Conservation (phyloP, 1,139 yeast species). For the Diutina rugosa region DNA sequence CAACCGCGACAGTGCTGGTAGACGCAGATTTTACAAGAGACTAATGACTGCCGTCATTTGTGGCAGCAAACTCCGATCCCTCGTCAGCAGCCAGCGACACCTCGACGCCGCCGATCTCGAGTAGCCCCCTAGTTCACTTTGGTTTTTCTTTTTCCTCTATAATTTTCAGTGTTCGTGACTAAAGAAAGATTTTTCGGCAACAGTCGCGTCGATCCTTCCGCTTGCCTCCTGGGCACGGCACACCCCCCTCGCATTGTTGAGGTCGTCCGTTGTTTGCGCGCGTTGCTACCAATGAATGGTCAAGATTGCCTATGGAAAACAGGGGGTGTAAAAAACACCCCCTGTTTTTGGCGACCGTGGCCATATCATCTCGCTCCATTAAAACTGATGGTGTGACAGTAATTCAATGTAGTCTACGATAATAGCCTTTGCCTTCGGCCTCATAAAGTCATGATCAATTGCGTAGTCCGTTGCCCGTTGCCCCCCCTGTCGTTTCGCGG, state of each 20-base stretch:
- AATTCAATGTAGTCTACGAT: too few relatives aligned
- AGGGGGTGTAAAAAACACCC: neutral
- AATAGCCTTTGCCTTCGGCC: too few relatives aligned
- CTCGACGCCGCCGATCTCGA: neutral
- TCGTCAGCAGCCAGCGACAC: neutral
- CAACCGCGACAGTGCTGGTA: neutral
- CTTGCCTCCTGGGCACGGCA: neutral
- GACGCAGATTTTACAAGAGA: too few relatives aligned
- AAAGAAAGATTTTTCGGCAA: neutral
- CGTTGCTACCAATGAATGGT: neutral
- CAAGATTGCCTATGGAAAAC: neutral
- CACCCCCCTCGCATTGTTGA: neutral
- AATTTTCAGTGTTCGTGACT: neutral
- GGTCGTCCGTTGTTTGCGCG: neutral
- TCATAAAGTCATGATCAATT: too few relatives aligned
- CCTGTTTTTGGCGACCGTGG: neutral
- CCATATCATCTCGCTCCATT: neutral
- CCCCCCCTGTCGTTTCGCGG: neutral
- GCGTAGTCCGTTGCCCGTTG: too few relatives aligned
- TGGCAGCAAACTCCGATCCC: neutral
- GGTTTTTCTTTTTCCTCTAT: neutral
- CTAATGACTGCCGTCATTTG: neutral
- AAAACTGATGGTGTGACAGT: too few relatives aligned
- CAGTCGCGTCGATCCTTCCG: neutral
- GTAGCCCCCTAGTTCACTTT: too few relatives aligned